Percentiles rank a stretch among this genome's conserved stretches.
These are phyloP conservation scores for Sordariomycetes sp. DNA, from an alignment of 2,329 filamentous ascomycete genomes.

Conservation along the genomic window DNA sequence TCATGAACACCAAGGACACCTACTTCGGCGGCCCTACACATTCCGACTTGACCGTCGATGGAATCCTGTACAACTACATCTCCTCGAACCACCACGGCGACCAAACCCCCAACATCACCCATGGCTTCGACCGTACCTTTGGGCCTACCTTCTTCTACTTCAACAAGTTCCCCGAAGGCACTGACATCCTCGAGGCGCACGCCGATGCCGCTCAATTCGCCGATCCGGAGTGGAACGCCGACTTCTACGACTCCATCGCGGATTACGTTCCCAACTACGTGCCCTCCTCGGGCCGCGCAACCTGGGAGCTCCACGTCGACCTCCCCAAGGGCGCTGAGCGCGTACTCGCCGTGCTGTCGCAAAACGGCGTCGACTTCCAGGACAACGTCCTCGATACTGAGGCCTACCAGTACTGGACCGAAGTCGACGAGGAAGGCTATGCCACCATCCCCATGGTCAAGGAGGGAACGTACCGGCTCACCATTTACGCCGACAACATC, in stretches of 20 bases:
- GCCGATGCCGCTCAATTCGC: slow-evolving; percentile 44
- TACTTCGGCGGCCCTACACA: slow-evolving; percentile 54
- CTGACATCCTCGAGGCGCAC: slow-evolving; percentile 36
- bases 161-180: slow-evolving; percentile 40
- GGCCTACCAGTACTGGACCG: slow-evolving; percentile 56
- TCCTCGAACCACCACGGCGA: slow-evolving; percentile 55
- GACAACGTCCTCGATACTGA: slow-evolving; percentile 37
- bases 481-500: slow-evolving; percentile 51
- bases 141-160: slow-evolving; percentile 57
- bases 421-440: slow-evolving; percentile 34
- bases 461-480: slow-evolving; percentile 51
- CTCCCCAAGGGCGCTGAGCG: slow-evolving; percentile 42
- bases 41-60: slow-evolving; percentile 54
- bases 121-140: slow-evolving; percentile 57
- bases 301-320: slow-evolving; percentile 37
- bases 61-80: slow-evolving; percentile 57
- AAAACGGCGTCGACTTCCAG: slow-evolving; percentile 21
- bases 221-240: slow-evolving; percentile 40
- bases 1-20: slow-evolving; percentile 55
- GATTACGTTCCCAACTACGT: slow-evolving; percentile 50
- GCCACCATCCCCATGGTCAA: slow-evolving; percentile 46
- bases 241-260: slow-evolving; percentile 56
- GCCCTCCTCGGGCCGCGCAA: slow-evolving; percentile 38
- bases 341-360: slow-evolving; percentile 43
- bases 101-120: slow-evolving; percentile 53